phyloP scores from a whole-genome alignment of 2,329 filamentous ascomycete genomes.

The Aspergillus aculeatinus region DNA sequence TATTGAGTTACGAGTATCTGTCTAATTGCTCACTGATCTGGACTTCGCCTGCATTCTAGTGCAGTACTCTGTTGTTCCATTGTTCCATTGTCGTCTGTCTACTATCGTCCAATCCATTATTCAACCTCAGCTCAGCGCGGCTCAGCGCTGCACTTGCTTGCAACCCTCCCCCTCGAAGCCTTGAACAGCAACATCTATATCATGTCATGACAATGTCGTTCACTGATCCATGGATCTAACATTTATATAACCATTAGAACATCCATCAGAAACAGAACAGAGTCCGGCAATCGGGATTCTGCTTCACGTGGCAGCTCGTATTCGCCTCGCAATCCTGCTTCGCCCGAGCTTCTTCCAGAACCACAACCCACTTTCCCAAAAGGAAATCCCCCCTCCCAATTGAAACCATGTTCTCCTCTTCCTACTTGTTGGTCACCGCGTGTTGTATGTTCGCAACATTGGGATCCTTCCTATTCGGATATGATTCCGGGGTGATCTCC shows the following conservation, averaged over 20 bases:
- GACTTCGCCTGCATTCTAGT: background rate
- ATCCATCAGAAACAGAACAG: too few species aligned
- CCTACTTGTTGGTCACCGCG: conserved; percentile 31
- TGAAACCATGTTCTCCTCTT: background rate
- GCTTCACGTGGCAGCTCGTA: too few species aligned
- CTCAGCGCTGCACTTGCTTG: background rate
- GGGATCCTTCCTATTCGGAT: conserved; percentile 51
- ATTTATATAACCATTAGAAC: too few species aligned
- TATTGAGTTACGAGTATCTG: background rate
- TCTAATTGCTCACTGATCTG: background rate
- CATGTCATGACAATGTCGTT: background rate
- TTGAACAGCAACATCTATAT: background rate
- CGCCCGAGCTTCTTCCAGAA: background rate
- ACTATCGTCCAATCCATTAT: background rate
- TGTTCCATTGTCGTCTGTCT: background rate
- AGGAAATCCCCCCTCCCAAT: background rate
- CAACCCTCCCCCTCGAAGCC: background rate
- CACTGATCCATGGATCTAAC: background rate
- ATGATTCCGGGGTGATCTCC: conserved; percentile 44
- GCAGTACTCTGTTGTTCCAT: background rate
- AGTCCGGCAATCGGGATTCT: too few species aligned
- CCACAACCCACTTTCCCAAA: background rate
- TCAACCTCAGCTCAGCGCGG: background rate
- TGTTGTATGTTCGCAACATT: conserved; percentile 47
- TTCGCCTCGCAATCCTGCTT: too few species aligned